Evolutionary conservation across 805 yeast genomes (phyloP).

Genomic region (Starmerella floris): DNA sequence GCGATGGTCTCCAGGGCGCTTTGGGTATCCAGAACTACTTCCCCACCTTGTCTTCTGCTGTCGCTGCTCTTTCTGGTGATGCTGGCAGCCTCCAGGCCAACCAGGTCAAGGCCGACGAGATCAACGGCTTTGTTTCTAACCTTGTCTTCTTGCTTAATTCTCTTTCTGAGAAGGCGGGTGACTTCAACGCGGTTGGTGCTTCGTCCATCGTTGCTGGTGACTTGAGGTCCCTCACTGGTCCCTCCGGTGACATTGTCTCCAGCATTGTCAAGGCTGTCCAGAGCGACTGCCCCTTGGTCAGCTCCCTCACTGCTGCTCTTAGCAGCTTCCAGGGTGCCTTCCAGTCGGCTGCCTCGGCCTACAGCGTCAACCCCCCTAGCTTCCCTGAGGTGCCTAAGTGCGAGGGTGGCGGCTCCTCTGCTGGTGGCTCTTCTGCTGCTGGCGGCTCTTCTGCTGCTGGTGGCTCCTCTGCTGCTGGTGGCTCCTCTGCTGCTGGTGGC

Average conservation of each 20-base stretch:
- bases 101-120: constrained; percentile 8
- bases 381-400: constrained; percentile 11
- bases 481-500: constrained; percentile 9
- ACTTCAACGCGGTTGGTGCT: constrained; percentile 21
- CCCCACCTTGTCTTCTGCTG: constrained; percentile 17
- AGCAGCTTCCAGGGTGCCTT: constrained; percentile 12
- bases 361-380: constrained; percentile 11
- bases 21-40: constrained; percentile 23
- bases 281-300: constrained; percentile 12
- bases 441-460: constrained; percentile 7
- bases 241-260: constrained; percentile 19
- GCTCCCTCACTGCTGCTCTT: constrained; percentile 11
- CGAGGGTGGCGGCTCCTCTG: constrained; percentile 10
- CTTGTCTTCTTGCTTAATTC: constrained; percentile 17
- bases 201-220: constrained; percentile 20
- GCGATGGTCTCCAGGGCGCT: constrained; percentile 23
- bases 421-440: constrained; percentile 11
- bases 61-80: constrained; percentile 10
- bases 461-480: constrained; percentile 8
- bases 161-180: constrained; percentile 21
- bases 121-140: constrained; percentile 11
- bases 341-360: constrained; percentile 14
- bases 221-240: constrained; percentile 17
- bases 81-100: constrained; percentile 7
- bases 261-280: constrained; percentile 15